Evolutionary conservation across 805 yeast genomes (phyloP).

Genomic region (Pichia californica): DNA sequence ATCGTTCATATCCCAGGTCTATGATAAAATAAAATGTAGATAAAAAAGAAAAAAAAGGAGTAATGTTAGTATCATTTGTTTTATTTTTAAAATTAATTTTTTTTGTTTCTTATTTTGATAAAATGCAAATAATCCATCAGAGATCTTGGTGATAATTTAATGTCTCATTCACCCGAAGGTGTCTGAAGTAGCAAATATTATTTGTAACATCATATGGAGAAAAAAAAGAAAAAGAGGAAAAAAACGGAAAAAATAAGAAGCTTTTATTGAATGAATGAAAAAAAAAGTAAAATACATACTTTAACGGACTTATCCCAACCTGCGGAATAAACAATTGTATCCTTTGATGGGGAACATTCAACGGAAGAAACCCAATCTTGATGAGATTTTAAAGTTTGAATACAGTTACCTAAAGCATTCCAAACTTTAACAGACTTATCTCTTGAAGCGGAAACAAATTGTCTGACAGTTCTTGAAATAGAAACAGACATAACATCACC

Average conservation of each 20-base stretch:
- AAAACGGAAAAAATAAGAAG: neutral
- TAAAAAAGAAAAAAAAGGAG: conserved; percentile 3
- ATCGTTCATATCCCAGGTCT: conserved; percentile 93
- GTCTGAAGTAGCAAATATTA: conserved; percentile 99
- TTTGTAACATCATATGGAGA: conserved; percentile 59
- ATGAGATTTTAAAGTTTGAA: conserved; percentile 92
- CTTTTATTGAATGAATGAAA: neutral
- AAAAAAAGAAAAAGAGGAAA: conserved; percentile 6
- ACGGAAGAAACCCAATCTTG: conserved; percentile 98
- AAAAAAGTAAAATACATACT: conserved; percentile 43
- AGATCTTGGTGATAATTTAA: conserved; percentile 95
- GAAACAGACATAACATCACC: conserved; percentile 97
- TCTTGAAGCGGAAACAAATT: conserved; percentile 97
- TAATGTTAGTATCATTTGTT: conserved; percentile 16
- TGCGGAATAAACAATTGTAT: conserved; percentile 84
- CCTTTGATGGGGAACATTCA: conserved; percentile 85
- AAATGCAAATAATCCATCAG: conserved; percentile 50
- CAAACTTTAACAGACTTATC: conserved; percentile 98
- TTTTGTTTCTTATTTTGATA: neutral
- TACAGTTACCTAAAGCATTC: conserved; percentile 98
- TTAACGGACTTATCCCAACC: conserved; percentile 98
- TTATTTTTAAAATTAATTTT: neutral
- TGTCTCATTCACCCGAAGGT: conserved; percentile 88
- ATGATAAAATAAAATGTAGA: conserved; percentile 12
- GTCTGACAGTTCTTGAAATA: conserved; percentile 93